Evolutionary conservation across 805 yeast genomes (phyloP).

Genomic region (Yarrowia sp.): DNA sequence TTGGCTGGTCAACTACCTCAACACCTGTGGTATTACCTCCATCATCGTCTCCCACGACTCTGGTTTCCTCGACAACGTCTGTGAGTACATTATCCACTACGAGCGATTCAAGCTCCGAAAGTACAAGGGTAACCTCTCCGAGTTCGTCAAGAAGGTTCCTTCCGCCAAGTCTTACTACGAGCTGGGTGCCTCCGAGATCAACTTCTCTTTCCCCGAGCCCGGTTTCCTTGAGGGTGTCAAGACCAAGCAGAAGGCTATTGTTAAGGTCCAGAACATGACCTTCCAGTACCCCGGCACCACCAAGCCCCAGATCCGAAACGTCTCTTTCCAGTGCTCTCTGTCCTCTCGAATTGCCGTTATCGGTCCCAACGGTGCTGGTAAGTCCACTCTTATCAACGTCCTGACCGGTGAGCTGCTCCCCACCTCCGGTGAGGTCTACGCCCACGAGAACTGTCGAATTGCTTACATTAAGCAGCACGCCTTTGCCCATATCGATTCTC

Average conservation of each 20-base stretch:
- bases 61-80: slow-evolving; percentile 97
- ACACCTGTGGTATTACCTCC: slow-evolving; percentile 98
- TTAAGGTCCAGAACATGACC: slow-evolving; percentile 94
- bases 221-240: slow-evolving; percentile 99
- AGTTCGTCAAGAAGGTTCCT: slow-evolving; percentile 98
- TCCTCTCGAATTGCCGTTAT: slow-evolving; percentile 99
- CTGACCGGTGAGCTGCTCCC: slow-evolving; percentile 99
- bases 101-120: slow-evolving; percentile 99
- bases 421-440: slow-evolving; percentile 98
- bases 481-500: slow-evolving; percentile 98
- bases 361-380: slow-evolving; percentile 99
- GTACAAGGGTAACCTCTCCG: slow-evolving; percentile 99
- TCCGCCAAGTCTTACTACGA: slow-evolving; percentile 98
- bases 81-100: slow-evolving; percentile 98
- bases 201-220: slow-evolving; percentile 98
- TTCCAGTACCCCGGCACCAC: slow-evolving; percentile 99
- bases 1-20: slow-evolving; percentile 99
- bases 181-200: slow-evolving; percentile 96
- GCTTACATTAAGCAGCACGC: slow-evolving; percentile 99
- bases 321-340: slow-evolving; percentile 98
- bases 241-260: slow-evolving; percentile 99
- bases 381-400: slow-evolving; percentile 97
- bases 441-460: slow-evolving; percentile 99
- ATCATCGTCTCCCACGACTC: slow-evolving; percentile 99
- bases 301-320: slow-evolving; percentile 90